Conservation (phyloP, 176 grass and related monocot species). For the Rhipidocladum racemiflorum region DNA sequence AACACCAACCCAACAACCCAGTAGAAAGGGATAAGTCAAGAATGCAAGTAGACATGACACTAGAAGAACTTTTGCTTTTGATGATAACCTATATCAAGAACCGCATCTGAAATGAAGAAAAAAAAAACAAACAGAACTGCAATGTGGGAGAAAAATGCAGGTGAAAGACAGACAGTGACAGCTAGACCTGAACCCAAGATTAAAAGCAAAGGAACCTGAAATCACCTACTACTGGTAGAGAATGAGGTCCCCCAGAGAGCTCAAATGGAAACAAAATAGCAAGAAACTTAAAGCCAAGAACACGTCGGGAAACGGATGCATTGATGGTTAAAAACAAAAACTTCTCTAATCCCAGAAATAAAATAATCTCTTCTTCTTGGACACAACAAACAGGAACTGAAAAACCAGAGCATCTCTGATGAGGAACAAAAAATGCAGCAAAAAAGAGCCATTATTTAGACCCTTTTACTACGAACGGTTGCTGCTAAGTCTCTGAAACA, state of each 20-base stretch:
- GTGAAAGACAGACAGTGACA: background rate
- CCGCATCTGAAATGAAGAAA: background rate
- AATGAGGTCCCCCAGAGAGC: background rate
- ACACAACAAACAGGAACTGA: background rate
- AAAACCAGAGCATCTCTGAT: background rate
- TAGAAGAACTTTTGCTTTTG: background rate
- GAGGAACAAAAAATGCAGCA: background rate
- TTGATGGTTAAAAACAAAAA: conserved; percentile 9
- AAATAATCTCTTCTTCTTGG: background rate
- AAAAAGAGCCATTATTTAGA: background rate
- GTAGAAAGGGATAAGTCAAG: background rate
- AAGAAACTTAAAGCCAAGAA: background rate
- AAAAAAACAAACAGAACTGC: background rate
- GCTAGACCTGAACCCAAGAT: background rate
- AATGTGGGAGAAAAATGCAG: background rate
- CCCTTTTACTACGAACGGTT: background rate
- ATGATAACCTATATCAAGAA: conserved; percentile 9
- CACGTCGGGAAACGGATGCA: conserved; percentile 6
- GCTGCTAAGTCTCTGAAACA: background rate
- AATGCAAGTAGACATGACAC: background rate
- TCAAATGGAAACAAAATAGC: background rate
- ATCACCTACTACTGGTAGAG: background rate
- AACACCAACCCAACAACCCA: background rate
- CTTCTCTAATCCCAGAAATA: background rate
- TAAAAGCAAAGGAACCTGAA: background rate